Percentiles rank a stretch among this genome's conserved stretches.
Evolutionary conservation across 73 alveolate genomes (phyloP).

Genomic region (Paramecium caudatum): DNA sequence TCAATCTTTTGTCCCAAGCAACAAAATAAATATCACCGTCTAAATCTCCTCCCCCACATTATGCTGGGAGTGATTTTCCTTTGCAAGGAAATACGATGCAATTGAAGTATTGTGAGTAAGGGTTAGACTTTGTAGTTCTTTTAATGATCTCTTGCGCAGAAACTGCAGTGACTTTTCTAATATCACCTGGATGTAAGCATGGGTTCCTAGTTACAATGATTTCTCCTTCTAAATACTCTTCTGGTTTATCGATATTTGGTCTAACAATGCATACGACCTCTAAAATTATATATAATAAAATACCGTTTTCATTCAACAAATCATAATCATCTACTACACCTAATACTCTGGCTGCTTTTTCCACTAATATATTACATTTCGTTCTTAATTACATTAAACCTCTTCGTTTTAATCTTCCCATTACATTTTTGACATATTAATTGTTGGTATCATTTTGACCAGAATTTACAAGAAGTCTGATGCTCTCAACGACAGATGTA

Average conservation of each 20-base stretch:
- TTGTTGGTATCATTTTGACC: not conserved
- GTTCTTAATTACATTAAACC: constrained; percentile 73
- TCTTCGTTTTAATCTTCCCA: constrained; percentile 68
- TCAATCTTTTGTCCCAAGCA: constrained; percentile 84
- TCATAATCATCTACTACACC: constrained; percentile 96
- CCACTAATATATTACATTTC: constrained; percentile 72
- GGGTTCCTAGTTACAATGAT: constrained; percentile 96
- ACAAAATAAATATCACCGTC: constrained; percentile 88
- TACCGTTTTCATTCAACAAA: constrained; percentile 89
- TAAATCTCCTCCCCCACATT: constrained; percentile 66
- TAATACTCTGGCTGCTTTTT: constrained; percentile 80
- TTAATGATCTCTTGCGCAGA: constrained; percentile 76
- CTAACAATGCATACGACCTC: constrained; percentile 61
- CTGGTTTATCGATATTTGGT: not conserved
- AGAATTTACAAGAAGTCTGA: constrained; percentile 38
- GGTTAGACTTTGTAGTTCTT: constrained; percentile 20
- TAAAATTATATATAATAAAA: constrained; percentile 71
- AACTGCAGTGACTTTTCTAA: constrained; percentile 90
- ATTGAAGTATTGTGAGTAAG: constrained; percentile 81
- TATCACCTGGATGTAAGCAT: constrained; percentile 99
- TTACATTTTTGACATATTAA: not conserved
- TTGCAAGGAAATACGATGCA: constrained; percentile 92
- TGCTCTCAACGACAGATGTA: not conserved
- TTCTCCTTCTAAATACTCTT: constrained; percentile 87
- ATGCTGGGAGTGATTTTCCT: constrained; percentile 78